A percentile compares a stretch with the other conserved stretches of the same genome.
phyloP scores from a whole-genome alignment of 2,329 filamentous ascomycete genomes.

The Neopestalotiopsis sp. region DNA sequence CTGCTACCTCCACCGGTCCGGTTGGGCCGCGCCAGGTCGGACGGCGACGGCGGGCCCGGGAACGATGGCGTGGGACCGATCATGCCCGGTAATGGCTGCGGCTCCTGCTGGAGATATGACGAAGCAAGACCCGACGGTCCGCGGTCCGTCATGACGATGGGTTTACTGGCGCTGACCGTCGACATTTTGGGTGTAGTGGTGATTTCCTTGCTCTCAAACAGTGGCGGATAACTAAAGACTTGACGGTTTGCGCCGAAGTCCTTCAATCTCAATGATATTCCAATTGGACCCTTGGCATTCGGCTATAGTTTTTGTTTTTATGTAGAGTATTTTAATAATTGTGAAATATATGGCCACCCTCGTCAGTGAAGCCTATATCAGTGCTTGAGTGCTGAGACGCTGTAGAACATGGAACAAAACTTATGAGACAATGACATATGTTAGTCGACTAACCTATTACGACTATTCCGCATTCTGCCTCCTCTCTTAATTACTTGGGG shows the following conservation, averaged over 20 bases:
- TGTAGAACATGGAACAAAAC: neutral
- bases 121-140: neutral
- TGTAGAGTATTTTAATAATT: too few relatives aligned
- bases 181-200: neutral
- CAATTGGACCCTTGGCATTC: too few relatives aligned
- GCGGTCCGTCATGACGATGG: constrained; percentile 8
- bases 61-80: constrained; percentile 8
- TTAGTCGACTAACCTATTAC: neutral
- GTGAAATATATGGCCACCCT: too few relatives aligned
- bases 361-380: too few relatives aligned
- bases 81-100: neutral
- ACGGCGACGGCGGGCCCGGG: constrained; percentile 2
- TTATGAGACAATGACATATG: neutral
- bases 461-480: neutral
- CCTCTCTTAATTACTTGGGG: neutral
- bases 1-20: neutral
- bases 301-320: too few relatives aligned
- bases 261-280: too few relatives aligned
- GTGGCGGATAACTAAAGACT: too few relatives aligned
- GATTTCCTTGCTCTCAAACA: neutral
- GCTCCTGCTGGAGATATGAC: neutral
- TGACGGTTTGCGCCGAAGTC: too few relatives aligned
- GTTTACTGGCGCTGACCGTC: neutral
- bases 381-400: too few relatives aligned
- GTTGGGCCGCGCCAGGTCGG: neutral